Base-by-base conservation (phyloP, 1,284 basidiomycete genomes). In the Mycosarcoma mackinlayi region DNA sequence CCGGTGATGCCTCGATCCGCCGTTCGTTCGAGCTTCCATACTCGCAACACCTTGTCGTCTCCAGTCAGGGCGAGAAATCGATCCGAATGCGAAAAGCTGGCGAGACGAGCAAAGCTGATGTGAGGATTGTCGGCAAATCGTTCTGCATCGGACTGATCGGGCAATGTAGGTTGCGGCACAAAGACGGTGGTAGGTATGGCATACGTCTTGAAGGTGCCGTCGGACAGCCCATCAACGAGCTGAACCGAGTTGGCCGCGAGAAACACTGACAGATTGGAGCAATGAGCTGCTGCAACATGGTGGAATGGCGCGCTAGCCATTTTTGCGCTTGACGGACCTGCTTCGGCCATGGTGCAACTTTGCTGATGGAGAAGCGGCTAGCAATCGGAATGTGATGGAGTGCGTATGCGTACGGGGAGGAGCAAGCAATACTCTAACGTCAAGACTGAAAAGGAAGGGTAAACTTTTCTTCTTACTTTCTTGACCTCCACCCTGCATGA, bases 1-100 rank as follows among this genome's bases (percentile, higher is more conserved):
- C 61, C 62, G 6, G 38, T 31, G 45, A 61, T 57, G 39, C 21
- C 10, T 2, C 41, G 28, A 13, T 56, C 55, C 7, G 51, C 35
- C 0, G 50, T 40, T 4, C 51, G 37, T 30, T 49, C 27, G 21
- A 59, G 52, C 49, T 66, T 60, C 73, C 75, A 80, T 6, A 80
- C 73, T 23, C 75, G 75, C 37, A 80, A 52, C 34, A 68, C 62
- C 55, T 80, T 80, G 68, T 80, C 78, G 65, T 80, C 78, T 24
- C 77, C 77, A 4, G 75, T 75, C 11, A 78, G 52, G 6, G 77
- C 78, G 18, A 78, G 64, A 49, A 63, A 74, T 18, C 51, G 50
- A 21, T 72, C 70, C 28, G 58, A 67, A 35, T 58, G 73, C 46
- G 77, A 76, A 31, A 79, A 66, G 39, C 69, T 63, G 31, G 73